Evolutionary conservation across 768 basidiomycete genomes (phyloP), one percentile per base, ranked within the genome.

Genomic region (Crepidotus variabilis): DNA sequence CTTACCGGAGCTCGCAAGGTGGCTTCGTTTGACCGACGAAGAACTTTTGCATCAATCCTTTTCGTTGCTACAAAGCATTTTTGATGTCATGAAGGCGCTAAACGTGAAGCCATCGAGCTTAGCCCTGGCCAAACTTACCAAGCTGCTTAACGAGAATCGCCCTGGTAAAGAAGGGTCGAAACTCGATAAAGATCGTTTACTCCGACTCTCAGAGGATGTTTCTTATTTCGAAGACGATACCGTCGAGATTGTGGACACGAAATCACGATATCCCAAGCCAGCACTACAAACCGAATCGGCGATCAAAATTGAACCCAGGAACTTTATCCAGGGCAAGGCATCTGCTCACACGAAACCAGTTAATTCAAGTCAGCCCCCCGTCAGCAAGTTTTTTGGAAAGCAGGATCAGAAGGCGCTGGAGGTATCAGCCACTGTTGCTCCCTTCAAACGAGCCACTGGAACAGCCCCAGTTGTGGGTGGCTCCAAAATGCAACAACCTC

Each of bases 1-100:
- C 58, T 74, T 99, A 50, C 79, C 81, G 2, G 89, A 93, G 64
- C 77, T 96, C 50, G 78, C 87, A 16, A 80, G 84, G 51, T 99
- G 97, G 97, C 74, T 98, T 48, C 86, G 95, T 22, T 78, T 98
- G 34, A 98, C 94, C 11, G 93, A 98, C 70, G 82, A 88, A 63
- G 96, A 98, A 66, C 79, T 97, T 6, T 76, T 98, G 2, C 87
- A 94, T 69, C 92, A 95, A 63, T 88, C 94, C 0, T 94, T 92
- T 60, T 78, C 90, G 50, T 78, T 98, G 20, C 75, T 98, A 21
- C 86, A 90, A 64, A 82, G 85, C 11, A 78, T 98, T 23, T 75
- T 98, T 50, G 80, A 83, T 18, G 84, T 89, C 57, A 93, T 97
- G 72, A 80, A 80, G 51, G 82, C 85, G 47, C 82, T 82, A 1